Evolutionary conservation across 352 stramenopile species (phyloP).

Genomic region (Elongisporangium undulatum): DNA sequence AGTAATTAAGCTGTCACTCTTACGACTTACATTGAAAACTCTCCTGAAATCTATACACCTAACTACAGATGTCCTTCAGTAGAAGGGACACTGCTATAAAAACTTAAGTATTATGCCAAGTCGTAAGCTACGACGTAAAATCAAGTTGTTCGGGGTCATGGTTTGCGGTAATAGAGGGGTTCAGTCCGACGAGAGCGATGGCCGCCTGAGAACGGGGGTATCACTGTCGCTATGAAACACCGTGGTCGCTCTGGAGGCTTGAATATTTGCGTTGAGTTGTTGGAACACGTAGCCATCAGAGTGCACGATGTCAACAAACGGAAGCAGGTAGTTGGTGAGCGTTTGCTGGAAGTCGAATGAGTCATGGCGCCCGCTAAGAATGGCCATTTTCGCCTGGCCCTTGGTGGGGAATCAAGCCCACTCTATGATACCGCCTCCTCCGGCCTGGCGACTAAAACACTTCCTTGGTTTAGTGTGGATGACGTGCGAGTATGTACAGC

Average conservation of each 20-base stretch:
- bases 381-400: slow-evolving; percentile 1
- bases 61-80: too few species aligned
- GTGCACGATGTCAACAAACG: slow-evolving; percentile 2
- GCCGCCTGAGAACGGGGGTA: too few species aligned
- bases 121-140: too few species aligned
- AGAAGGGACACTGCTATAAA: too few species aligned
- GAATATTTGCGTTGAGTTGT: slow-evolving; percentile 4
- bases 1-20: too few species aligned
- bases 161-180: too few species aligned
- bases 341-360: slow-evolving; percentile 4
- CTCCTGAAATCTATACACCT: too few species aligned
- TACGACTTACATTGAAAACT: too few species aligned
- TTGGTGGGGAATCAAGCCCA: slow-evolving; percentile 12
- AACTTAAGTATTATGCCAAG: too few species aligned
- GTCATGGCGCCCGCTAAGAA: slow-evolving; percentile 5
- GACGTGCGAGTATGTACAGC: slow-evolving; percentile 21
- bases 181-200: too few species aligned
- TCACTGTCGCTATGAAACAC: too few species aligned
- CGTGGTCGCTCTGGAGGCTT: neutral
- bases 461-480: slow-evolving; percentile 4
- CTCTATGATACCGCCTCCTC: slow-evolving; percentile 10
- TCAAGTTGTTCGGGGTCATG: too few species aligned
- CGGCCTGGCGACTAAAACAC: slow-evolving; percentile 9
- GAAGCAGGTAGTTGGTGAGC: slow-evolving; percentile 2
- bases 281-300: slow-evolving; percentile 2